A percentile compares a stretch with the other conserved stretches of the same genome.
These are phyloP conservation scores for Phaeophleospora eucalypticola DNA, from an alignment of 2,329 filamentous ascomycete species.

Conservation along the genomic window DNA sequence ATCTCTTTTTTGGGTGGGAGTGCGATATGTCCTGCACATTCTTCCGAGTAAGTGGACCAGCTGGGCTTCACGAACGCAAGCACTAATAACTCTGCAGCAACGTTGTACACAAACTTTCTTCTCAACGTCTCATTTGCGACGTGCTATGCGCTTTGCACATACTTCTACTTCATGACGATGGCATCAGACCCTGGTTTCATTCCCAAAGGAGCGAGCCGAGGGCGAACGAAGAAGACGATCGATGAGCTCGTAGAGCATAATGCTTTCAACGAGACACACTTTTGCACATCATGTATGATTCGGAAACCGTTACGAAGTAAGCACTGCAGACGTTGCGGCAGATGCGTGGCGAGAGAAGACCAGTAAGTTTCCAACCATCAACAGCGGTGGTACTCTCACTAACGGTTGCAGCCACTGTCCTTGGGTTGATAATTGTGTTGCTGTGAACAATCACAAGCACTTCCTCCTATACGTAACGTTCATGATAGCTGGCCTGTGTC, in stretches of 20 bases:
- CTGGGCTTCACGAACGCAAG: neutral
- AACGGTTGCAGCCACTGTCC: constrained; percentile 72
- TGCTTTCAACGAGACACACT: constrained; percentile 92
- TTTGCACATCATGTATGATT: constrained; percentile 93
- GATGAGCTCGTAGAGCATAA: constrained; percentile 78
- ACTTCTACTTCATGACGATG: constrained; percentile 88
- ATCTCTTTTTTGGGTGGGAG: constrained; percentile 73
- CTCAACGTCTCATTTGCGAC: constrained; percentile 71
- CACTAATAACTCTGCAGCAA: too few relatives aligned
- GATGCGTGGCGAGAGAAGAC: constrained; percentile 93
- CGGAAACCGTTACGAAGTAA: constrained; percentile 89
- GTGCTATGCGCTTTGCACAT: constrained; percentile 63
- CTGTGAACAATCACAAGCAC: constrained; percentile 91
- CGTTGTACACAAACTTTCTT: constrained; percentile 63
- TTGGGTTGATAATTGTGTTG: constrained; percentile 96
- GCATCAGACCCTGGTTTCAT: constrained; percentile 86
- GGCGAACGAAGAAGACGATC: constrained; percentile 83
- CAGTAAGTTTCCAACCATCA: constrained; percentile 60
- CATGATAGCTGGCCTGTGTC: constrained; percentile 69
- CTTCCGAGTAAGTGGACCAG: constrained; percentile 62
- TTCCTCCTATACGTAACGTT: constrained; percentile 86
- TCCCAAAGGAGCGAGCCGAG: constrained; percentile 82
- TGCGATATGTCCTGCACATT: constrained; percentile 71
- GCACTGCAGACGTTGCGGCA: constrained; percentile 85
- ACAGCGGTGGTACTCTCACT: neutral